Conservation (phyloP, 2,329 filamentous ascomycete genomes). For the Ramularia endophylla region DNA sequence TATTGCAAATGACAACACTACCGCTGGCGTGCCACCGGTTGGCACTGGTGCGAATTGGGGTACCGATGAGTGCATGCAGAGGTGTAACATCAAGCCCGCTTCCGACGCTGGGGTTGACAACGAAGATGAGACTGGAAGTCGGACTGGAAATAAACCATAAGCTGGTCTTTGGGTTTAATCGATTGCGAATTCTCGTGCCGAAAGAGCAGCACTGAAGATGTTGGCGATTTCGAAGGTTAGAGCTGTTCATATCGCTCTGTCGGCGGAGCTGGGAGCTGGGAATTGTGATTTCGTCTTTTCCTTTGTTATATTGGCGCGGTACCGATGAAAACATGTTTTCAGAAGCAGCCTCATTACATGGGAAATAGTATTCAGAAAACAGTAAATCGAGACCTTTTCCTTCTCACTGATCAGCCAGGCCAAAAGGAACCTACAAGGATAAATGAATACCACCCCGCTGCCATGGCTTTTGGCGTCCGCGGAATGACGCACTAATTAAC, state of each 20-base stretch:
- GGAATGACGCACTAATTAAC: too few relatives aligned
- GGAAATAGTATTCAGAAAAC: too few relatives aligned
- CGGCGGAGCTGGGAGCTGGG: background rate
- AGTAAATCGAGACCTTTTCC: too few relatives aligned
- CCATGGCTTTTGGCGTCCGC: too few relatives aligned
- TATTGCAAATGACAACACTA: conserved; percentile 28
- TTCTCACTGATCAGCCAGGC: too few relatives aligned
- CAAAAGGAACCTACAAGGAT: too few relatives aligned
- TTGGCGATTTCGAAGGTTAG: background rate
- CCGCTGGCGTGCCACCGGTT: conserved; percentile 31
- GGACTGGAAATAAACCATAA: background rate
- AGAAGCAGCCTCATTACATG: too few relatives aligned
- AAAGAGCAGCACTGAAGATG: background rate
- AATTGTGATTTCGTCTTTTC: background rate
- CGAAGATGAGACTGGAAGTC: background rate
- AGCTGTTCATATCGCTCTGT: conserved; percentile 3
- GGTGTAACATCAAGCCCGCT: conserved; percentile 25
- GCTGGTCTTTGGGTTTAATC: too few relatives aligned
- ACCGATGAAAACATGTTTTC: too few relatives aligned
- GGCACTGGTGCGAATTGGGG: conserved; percentile 41
- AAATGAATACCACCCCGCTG: too few relatives aligned
- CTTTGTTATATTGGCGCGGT: background rate
- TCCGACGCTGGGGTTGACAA: background rate
- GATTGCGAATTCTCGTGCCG: background rate
- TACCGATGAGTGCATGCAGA: conserved; percentile 34